Base-by-base conservation (phyloP, 345 rosid species). In the Toxicodendron radicans region DNA sequence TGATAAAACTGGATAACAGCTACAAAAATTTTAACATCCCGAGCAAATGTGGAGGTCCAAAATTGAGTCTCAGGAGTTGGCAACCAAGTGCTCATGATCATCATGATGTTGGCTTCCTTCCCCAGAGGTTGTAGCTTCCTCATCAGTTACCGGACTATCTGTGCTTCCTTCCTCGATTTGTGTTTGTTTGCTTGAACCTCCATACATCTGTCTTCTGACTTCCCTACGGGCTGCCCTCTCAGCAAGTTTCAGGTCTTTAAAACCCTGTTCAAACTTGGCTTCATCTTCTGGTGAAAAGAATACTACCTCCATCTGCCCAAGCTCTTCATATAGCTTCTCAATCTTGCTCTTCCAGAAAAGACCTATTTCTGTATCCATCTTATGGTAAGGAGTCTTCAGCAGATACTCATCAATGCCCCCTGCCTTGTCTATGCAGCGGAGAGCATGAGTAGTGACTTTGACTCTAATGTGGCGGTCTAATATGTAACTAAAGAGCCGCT, bases 391-490 rank as follows among this genome's bases (percentile, higher is more conserved):
- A 72, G 98, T 93, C 80, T 88, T 93, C 35, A 95, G 86, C 74
- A 95, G 79, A 81, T 95, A 95, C 86, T 95, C 99, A 54, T 95
- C 99, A n/a, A 93, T 86, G 23, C 99, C 99, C 59, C 97, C 99
- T 56, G 90, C 98, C 83, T 93, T 95, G 84, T 95, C 99, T 20
- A 95, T 89, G 93, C 97, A 95, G 46, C 99, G 98, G 16, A 93
- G 88, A 33, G 99, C 97, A 53, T 95, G 97, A 14, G 88, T 91
- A 0, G 99, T 93, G 58, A 95, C 93, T 81, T 95, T 91, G n/a
- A 93, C 88, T 71, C 88, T 88, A 74, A 95, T 89, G 74, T 95
- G 98, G 1, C 95, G 96, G 74, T 93, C 97, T 16, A 90, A 79
- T 74, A 93, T 88, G 84, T 91, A 95, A 80, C 98, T 95, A 75